Base-by-base conservation (phyloP, 139 green algal genomes). In the Auxenochlorella pyrenoidosa region DNA sequence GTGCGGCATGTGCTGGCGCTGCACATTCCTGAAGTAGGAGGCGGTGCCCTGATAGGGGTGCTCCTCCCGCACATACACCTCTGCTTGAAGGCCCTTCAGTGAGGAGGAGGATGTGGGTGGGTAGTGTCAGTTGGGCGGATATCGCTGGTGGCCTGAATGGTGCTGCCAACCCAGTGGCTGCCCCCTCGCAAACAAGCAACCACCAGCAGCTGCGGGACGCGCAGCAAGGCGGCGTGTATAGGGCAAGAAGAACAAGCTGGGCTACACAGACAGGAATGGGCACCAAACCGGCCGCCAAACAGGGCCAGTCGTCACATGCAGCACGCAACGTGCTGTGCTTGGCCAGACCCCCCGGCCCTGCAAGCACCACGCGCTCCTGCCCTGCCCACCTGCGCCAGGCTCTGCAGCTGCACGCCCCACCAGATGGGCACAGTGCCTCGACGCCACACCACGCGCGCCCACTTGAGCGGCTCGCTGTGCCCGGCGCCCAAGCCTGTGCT, bases 391-490 rank as follows among this genome's bases (percentile, higher is more conserved):
- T 81, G 80, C 28, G 80, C 80, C 76, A 94, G 81, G 63, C 84
- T 85, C 84, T 94, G 91, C 78, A 96, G 85, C 80, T 95, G 81
- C 28, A 94, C 91, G 10, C 88, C 89, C 91, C 91, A 95, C 91
- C 93, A 95, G 79, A 94, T 94, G 51, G 93, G 96, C 71, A 98
- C 96, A n/a, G 94, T 98, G 60, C 96, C 96, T 1, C 96, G 90
- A 58, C 96, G 93, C 96, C 96, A 98, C 6, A 93, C 92, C 83
- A 96, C 96, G 16, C 94, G 93, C 82, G 89, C 93, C 95, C 95
- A 97, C 26, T 60, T 70, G 68, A 95, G 65, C 10, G 79, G 70
- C 34, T 71, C 73, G 75, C 54, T 41, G 44, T 38, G 26, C 15
- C 71, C 71, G 34, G 32, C 72, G 1, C 18, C 72, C 16, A 38